Evolutionary conservation across 208 protist genomes (phyloP), one percentile per base, ranked within the genome.

Genomic region (Trypanosoma lewisi): DNA sequence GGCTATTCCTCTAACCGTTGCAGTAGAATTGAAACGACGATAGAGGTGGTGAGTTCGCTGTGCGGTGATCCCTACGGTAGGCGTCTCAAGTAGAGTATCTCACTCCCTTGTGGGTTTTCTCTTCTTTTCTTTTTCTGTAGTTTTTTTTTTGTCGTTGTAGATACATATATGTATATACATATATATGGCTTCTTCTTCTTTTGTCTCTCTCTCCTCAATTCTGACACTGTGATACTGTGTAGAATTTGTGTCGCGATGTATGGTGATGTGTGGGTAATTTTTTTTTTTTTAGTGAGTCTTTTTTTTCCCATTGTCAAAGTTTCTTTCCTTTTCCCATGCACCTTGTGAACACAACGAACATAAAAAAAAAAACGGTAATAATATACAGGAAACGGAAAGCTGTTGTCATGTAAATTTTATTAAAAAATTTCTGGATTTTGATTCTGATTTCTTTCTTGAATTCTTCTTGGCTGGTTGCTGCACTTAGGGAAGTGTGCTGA

Each of bases 51-150:
- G 14, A 17, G 53, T 12, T 39, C 63, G 4, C 54, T 69, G 12
- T 95, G 89, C 54, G 89, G 89, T 47, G 89, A 95, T 70, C n/a
- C 42, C 14, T 41, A 80, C 17, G 80, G 78, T 16, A 21, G 82
- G 33, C 44, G 57, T 42, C 27, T 67, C 16, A 64, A 52, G 45
- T 68, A 53, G 31, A 34, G 19, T 39, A n/a, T n/a, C n/a, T n/a
- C n/a, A n/a, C n/a, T n/a, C n/a, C n/a, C n/a, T 7, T 23, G 19
- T n/a, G 11, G 53, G 8, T 67, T 50, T 67, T 33, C 23, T 55
- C 4, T 19, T 25, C 11, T 19, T 17, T 44, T 4, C 14, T 44
- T 9, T 44, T 44, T 4, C 39, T 44, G 6, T 14, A 3, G 12
- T 54, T 44, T 54, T 54, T 25, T 54, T 63, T 53, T 36, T 21